Evolutionary conservation across 148 eudicot genomes (phyloP).

Genomic region (Camellia granthamiana): DNA sequence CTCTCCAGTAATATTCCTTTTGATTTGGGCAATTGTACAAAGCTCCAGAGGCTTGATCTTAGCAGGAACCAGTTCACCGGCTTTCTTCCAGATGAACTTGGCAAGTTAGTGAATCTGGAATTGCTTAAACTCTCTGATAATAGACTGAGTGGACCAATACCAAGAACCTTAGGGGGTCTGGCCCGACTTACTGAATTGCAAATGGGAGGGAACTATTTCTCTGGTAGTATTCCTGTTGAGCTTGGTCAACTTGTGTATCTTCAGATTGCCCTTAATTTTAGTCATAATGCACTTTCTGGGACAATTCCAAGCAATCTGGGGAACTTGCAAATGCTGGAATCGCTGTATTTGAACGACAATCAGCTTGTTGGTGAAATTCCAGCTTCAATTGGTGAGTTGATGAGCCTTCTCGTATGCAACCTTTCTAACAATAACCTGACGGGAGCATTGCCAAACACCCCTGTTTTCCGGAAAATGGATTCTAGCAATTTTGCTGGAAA

Average conservation of each 20-base stretch:
- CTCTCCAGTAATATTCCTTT: constrained; percentile 39
- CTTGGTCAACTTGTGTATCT: constrained; percentile 63
- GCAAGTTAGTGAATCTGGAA: constrained; percentile 63
- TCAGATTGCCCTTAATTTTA: constrained; percentile 78
- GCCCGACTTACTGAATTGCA: constrained; percentile 69
- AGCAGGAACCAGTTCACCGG: constrained; percentile 66
- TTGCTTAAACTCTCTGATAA: constrained; percentile 86
- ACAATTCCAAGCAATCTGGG: constrained; percentile 68
- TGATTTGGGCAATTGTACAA: constrained; percentile 45
- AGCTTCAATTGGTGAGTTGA: constrained; percentile 45
- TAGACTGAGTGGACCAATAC: constrained; percentile 53
- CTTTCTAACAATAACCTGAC: constrained; percentile 70
- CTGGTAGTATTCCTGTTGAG: constrained; percentile 65
- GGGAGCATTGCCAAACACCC: constrained; percentile 67
- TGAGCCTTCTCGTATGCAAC: constrained; percentile 69
- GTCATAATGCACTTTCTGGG: constrained; percentile 71
- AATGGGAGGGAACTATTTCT: constrained; percentile 81
- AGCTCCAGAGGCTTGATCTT: constrained; percentile 79
- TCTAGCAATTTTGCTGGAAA: constrained; percentile 68
- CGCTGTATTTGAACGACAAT: constrained; percentile 69
- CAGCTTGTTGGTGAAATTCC: constrained; percentile 76
- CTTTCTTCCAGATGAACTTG: constrained; percentile 51
- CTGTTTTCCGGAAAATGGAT: constrained; percentile 46
- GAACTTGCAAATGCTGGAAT: constrained; percentile 69
- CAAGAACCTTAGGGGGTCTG: constrained; percentile 56